A percentile compares a stretch with the other conserved stretches of the same genome.
Evolutionary conservation across 495 filamentous ascomycete genomes (phyloP).

Genomic region (Paragyromitra xinjiangensis): DNA sequence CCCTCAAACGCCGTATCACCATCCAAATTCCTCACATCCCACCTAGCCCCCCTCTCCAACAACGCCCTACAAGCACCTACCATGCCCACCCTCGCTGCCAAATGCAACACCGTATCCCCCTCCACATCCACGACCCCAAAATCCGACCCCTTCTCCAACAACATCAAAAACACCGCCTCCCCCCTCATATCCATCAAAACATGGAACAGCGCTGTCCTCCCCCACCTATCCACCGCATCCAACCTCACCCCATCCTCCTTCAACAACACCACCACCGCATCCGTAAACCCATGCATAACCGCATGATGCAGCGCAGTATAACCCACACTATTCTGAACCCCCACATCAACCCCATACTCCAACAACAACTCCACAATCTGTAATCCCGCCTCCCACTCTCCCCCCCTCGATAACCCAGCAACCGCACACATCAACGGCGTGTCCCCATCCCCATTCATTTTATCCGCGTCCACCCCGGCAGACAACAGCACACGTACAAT

Average conservation of each 20-base stretch:
- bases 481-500: constrained; percentile 15
- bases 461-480: constrained; percentile 13
- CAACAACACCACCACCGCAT: constrained; percentile 1
- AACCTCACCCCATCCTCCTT: neutral
- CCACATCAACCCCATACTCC: constrained; percentile 4
- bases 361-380: constrained; percentile 21
- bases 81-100: neutral
- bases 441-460: constrained; percentile 32
- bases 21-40: neutral
- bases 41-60: neutral
- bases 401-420: neutral
- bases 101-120: constrained; percentile 27
- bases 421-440: constrained; percentile 35
- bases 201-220: constrained; percentile 11
- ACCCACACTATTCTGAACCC: neutral
- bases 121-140: neutral
- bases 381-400: neutral
- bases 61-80: neutral
- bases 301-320: constrained; percentile 1
- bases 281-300: neutral
- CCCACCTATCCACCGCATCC: neutral
- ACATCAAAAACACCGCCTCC: neutral
- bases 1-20: constrained; percentile 7
- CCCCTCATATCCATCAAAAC: neutral
- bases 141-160: constrained; percentile 19